Percentiles rank a stretch among this genome's conserved stretches.
These are phyloP conservation scores for Neltuma alba DNA, from an alignment of 306 rosid species.

Conservation along the genomic window DNA sequence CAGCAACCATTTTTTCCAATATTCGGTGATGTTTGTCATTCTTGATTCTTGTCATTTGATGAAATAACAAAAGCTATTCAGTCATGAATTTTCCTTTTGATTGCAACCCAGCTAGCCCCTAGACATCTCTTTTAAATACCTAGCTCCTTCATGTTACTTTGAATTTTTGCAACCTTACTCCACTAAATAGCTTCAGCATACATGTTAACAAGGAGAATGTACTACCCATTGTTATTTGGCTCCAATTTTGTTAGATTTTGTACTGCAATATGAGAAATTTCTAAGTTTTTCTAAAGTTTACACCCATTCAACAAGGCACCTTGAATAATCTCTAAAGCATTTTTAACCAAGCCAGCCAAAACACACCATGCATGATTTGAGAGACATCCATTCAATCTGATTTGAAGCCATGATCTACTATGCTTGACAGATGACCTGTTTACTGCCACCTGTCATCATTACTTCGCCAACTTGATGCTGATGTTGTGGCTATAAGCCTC, in stretches of 20 bases:
- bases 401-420: too few relatives aligned
- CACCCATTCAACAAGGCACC: conserved; percentile 85
- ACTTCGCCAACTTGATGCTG: too few relatives aligned
- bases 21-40: too few relatives aligned
- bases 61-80: too few relatives aligned
- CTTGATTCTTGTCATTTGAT: too few relatives aligned
- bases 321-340: conserved; percentile 75
- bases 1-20: too few relatives aligned
- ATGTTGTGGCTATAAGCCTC: too few relatives aligned
- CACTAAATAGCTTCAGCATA: conserved; percentile 66
- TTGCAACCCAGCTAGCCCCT: conserved; percentile 83
- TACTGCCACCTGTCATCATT: too few relatives aligned
- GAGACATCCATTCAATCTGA: too few relatives aligned
- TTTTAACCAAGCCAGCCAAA: conserved; percentile 72
- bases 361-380: too few relatives aligned
- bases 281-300: conserved; percentile 64
- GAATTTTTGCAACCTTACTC: conserved; percentile 62
- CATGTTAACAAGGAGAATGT: conserved; percentile 67
- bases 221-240: conserved; percentile 68
- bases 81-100: conserved; percentile 50
- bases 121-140: conserved; percentile 76
- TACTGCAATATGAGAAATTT: conserved; percentile 58
- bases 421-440: too few relatives aligned
- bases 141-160: conserved; percentile 63
- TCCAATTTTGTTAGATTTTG: conserved; percentile 60